Base-by-base conservation (phyloP, 1,284 basidiomycete species). In the Fomitopsis pinicola region DNA sequence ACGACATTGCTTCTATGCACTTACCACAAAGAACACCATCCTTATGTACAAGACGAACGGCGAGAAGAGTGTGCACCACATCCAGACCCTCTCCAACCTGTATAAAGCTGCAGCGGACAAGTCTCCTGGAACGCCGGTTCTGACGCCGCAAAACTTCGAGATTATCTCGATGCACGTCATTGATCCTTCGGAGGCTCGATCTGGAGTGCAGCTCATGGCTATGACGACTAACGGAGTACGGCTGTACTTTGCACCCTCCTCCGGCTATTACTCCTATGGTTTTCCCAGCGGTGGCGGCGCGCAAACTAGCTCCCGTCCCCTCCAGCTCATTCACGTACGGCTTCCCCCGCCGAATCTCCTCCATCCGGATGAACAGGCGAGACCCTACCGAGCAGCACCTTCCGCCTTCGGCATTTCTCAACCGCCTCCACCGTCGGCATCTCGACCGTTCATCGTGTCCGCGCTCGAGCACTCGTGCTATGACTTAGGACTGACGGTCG, bases 151-250 rank as follows among this genome's bases (percentile, higher is more conserved):
- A 66, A 82, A 78, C 60, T 91, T 92, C 69, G 79, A 82, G 59
- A 82, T 93, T 58, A 76, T 85, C 42, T 77, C 82, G 14, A 72
- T 93, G 48, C 89, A 92, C 68, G 81, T 87, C 33, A 75, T 93
- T 46, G 79, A 84, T 50, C 79, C 80, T 14, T 74, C 77, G 10
- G 88, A 89, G 71, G 87, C 89, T 36, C 86, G 83, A 19, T 77
- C 80, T 33, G 85, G 86, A 30, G 77, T 88, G 14, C 90, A 93
- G 62, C 80, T 97, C 12, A 79, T 97, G 57, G 94, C 91, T 0
- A 78, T 95, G 56, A 92, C 94, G 19, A 79, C 80, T 19, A 94
- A 88, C 61, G 92, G 90, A 12, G 84, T 91, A 3, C 85, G 93
- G 56, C 78, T 95, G 5, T 95, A 91, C 76, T 94, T 95, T 70